These are phyloP conservation scores for Lagenidium giganteum DNA, from an alignment of 352 stramenopile species.

Conservation along the genomic window DNA sequence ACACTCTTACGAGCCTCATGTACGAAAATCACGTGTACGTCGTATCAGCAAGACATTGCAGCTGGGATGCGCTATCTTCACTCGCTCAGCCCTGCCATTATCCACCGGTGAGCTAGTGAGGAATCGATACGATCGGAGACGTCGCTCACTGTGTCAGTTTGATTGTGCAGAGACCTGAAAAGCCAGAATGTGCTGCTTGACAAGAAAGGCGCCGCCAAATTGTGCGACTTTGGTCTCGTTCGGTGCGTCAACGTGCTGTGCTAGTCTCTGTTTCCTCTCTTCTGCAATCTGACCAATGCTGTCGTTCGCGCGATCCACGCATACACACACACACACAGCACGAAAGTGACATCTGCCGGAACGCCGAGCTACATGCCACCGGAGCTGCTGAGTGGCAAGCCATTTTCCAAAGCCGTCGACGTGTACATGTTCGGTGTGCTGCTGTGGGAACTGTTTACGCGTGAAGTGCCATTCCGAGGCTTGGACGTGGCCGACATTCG, in stretches of 20 bases:
- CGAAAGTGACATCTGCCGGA: slow-evolving; percentile 69
- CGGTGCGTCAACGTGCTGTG: slow-evolving; percentile 21
- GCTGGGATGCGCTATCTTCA: slow-evolving; percentile 88
- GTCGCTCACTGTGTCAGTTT: not conserved
- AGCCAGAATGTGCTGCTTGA: slow-evolving; percentile 86
- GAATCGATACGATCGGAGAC: not conserved
- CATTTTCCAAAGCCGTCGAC: slow-evolving; percentile 89
- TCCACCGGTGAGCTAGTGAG: slow-evolving; percentile 56
- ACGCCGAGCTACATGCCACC: slow-evolving; percentile 90
- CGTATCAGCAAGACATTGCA: slow-evolving; percentile 62
- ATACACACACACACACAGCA: slow-evolving; percentile 28
- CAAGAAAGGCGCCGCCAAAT: slow-evolving; percentile 63
- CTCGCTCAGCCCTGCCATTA: slow-evolving; percentile 64
- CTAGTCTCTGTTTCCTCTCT: not conserved
- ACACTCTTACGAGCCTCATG: too few species aligned
- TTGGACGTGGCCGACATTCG: slow-evolving; percentile 73
- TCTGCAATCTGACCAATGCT: not conserved
- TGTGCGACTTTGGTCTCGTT: slow-evolving; percentile 91
- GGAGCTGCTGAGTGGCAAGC: slow-evolving; percentile 73
- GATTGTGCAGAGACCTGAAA: slow-evolving; percentile 87
- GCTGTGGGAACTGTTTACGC: slow-evolving; percentile 87
- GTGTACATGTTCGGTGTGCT: slow-evolving; percentile 93
- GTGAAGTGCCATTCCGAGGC: slow-evolving; percentile 71
- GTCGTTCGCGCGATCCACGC: not conserved
- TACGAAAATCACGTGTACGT: not conserved